Percentiles rank a stretch among this genome's conserved stretches.
These are phyloP conservation scores for Talaromyces proteolyticus DNA, from an alignment of 495 filamentous ascomycete species.

Conservation along the genomic window DNA sequence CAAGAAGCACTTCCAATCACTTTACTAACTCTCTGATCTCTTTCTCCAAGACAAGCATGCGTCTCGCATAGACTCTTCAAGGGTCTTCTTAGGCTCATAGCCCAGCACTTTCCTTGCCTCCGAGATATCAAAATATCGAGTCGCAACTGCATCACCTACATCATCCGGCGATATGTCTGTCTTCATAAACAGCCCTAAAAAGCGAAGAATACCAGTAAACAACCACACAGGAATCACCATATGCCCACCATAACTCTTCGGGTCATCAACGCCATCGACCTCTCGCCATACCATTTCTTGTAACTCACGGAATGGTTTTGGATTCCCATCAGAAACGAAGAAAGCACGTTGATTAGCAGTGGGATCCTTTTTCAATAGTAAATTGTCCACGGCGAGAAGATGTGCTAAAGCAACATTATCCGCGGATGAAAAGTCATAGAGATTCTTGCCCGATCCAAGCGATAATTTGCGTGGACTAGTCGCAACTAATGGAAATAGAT, in stretches of 20 bases:
- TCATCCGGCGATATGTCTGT: conserved; percentile 4
- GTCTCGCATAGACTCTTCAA: conserved; percentile 2
- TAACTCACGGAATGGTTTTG: background rate
- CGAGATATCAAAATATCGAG: conserved; percentile 3
- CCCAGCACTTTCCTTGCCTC: conserved; percentile 5
- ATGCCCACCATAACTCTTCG: background rate
- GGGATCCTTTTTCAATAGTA: background rate
- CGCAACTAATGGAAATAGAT: conserved; percentile 1
- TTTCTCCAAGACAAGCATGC: conserved; percentile 1
- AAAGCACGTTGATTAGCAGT: background rate
- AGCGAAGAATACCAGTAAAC: background rate
- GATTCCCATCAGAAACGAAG: conserved; percentile 2
- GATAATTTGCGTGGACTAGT: conserved; percentile 1
- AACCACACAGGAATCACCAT: background rate
- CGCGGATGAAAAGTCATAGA: conserved; percentile 4
- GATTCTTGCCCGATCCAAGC: background rate
- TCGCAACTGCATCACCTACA: conserved; percentile 3
- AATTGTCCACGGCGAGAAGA: conserved; percentile 2
- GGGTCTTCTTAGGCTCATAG: background rate
- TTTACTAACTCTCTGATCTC: too few relatives aligned
- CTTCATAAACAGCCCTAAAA: background rate
- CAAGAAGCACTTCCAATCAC: too few relatives aligned
- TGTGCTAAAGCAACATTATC: conserved; percentile 3
- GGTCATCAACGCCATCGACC: background rate
- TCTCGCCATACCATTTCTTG: conserved; percentile 4